Percentiles rank a stretch among this genome's conserved stretches.
phyloP scores from a whole-genome alignment of 352 stramenopile species.

The Phytophthora sp. region DNA sequence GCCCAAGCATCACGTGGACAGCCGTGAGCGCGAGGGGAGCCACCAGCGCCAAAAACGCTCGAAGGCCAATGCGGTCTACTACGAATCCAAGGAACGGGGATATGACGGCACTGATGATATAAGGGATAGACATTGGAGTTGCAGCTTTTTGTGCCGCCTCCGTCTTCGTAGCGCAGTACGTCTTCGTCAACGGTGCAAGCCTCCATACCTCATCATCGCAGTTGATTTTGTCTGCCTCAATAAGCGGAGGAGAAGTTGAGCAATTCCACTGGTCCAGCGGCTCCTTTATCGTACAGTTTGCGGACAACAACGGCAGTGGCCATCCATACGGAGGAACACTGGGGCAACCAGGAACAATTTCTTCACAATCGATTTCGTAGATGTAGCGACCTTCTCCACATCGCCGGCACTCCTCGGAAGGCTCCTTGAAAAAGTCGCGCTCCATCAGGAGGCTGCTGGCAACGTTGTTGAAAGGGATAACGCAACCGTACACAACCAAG shows the following conservation, averaged over 20 bases:
- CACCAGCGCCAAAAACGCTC: conserved; percentile 81
- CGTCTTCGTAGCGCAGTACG: conserved; percentile 68
- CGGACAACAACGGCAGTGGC: conserved; percentile 71
- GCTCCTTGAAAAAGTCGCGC: conserved; percentile 86
- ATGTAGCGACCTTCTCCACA: conserved; percentile 69
- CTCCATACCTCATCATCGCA: conserved; percentile 79
- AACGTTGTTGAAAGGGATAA: conserved; percentile 96
- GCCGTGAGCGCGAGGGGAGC: conserved; percentile 78
- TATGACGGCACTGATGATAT: conserved; percentile 90
- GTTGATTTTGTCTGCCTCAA: conserved; percentile 78
- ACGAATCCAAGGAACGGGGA: conserved; percentile 91
- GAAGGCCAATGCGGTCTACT: conserved; percentile 90
- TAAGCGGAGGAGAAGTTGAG: conserved; percentile 56
- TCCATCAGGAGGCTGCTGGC: conserved; percentile 93
- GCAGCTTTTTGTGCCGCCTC: conserved; percentile 70
- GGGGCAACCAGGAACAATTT: conserved; percentile 57
- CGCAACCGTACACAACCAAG: conserved; percentile 92
- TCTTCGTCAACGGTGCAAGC: conserved; percentile 55
- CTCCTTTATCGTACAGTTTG: conserved; percentile 73
- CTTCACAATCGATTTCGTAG: conserved; percentile 52
- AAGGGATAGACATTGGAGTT: conserved; percentile 93
- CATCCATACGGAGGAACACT: conserved; percentile 75
- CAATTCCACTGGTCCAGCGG: conserved; percentile 70
- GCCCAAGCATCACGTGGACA: conserved; percentile 88
- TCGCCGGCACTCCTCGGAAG: conserved; percentile 47